Evolutionary conservation across 192 early-diverging fungal genomes (phyloP).

Genomic region (Podila verticillata): DNA sequence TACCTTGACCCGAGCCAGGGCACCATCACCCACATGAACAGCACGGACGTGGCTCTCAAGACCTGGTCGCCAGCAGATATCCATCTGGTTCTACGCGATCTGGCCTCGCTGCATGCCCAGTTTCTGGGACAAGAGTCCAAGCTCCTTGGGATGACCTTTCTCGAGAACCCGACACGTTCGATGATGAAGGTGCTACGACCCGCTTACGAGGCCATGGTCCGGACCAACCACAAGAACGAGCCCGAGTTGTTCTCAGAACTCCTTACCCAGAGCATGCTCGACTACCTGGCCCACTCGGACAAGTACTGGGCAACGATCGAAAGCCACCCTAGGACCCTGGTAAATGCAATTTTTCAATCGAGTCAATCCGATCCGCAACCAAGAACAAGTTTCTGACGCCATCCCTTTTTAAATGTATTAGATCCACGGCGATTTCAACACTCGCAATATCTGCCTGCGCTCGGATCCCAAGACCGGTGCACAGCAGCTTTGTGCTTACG

Average conservation of each 20-base stretch:
- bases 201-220: slow-evolving; percentile 41
- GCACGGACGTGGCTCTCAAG: slow-evolving; percentile 17
- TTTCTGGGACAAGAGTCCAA: slow-evolving; percentile 32
- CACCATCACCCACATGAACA: slow-evolving; percentile 46
- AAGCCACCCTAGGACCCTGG: slow-evolving; percentile 37
- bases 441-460: slow-evolving; percentile 44
- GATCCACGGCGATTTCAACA: slow-evolving; percentile 49
- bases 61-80: slow-evolving; percentile 35
- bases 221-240: slow-evolving; percentile 26
- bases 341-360: slow-evolving; percentile 4
- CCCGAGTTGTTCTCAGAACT: slow-evolving; percentile 20
- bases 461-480: slow-evolving; percentile 23
- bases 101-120: slow-evolving; percentile 46
- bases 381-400: background rate
- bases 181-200: slow-evolving; percentile 31
- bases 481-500: slow-evolving; percentile 31
- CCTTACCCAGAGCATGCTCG: slow-evolving; percentile 25
- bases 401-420: slow-evolving; percentile 1
- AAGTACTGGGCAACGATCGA: slow-evolving; percentile 37
- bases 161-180: slow-evolving; percentile 40
- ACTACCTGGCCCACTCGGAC: slow-evolving; percentile 35
- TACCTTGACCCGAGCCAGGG: slow-evolving; percentile 27
- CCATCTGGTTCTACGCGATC: slow-evolving; percentile 23
- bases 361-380: background rate
- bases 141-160: slow-evolving; percentile 29